Evolutionary conservation across 495 filamentous ascomycete species (phyloP), one percentile per base, ranked within the genome.

Genomic region (Neurospora sp.): DNA sequence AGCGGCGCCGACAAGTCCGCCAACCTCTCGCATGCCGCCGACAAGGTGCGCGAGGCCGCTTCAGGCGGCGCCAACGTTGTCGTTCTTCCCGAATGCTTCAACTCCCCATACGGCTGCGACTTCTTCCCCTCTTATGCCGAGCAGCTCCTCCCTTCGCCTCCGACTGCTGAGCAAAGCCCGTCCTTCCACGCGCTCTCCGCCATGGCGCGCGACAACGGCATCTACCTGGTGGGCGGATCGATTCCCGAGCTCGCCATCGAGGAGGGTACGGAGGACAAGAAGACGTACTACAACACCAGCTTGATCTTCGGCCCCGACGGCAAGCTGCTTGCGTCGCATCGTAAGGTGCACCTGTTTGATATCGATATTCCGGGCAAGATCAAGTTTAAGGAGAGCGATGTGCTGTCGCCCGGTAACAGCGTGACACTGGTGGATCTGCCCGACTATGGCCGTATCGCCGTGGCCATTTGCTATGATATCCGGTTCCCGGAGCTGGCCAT

Each of bases 301-400:
- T 86, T 99, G 40, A 89, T 91, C 1, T 99, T 99, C 82, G 86
- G 84, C 14, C 94, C 94, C 0, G 76, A 86, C 1, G 96, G 96
- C 1, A 79, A 85, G 9, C 84, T 98, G n/a, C 86, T 98, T 10
- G 93, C 90, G 4, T 92, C 89, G 3, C 94, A 99, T 79, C 89
- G 96, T 74, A 99, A 99, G 81, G 88, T 96, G 22, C 96, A 99
- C 80, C 86, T 99, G n/a, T 99, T 99, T 83, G 96, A 99, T 83
- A 99, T 99, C 77, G 91, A 95, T 80, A 99, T 99, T 77, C 96
- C 96, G 2, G 94, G 93, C 39, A 93, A 93, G 80, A 97, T 99
- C 80, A 90, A 78, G 16, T 99, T 99, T 85, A 88, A 87, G 73
- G 96, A 99, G 82, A 92, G 89, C 70, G 94, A 97, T 68, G 93